phyloP scores from a whole-genome alignment of 2,329 filamentous ascomycete genomes.

The Falciphora oryzae region DNA sequence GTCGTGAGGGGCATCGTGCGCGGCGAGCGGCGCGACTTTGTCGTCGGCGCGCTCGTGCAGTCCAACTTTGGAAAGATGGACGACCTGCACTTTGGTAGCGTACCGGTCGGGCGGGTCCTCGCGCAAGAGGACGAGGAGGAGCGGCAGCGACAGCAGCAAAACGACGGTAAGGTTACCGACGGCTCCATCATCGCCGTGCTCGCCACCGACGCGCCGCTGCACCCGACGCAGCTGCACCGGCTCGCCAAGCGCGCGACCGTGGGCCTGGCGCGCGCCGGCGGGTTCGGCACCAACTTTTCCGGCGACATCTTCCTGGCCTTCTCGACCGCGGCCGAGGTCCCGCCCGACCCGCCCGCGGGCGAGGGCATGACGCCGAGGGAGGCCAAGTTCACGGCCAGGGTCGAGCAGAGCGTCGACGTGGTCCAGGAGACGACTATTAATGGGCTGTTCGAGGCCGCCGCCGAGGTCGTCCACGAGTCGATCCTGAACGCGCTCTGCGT shows the following conservation, averaged over 20 bases:
- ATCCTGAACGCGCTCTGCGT: constrained; percentile 60
- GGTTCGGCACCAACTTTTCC: constrained; percentile 55
- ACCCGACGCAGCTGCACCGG: constrained; percentile 30
- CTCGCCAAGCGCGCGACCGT: constrained; percentile 40
- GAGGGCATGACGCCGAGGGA: constrained; percentile 7
- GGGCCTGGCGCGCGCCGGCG: constrained; percentile 54
- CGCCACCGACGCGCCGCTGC: constrained; percentile 38
- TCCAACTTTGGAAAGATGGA: constrained; percentile 57
- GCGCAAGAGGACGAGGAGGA: constrained; percentile 32
- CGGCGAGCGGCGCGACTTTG: constrained; percentile 38
- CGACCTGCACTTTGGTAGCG: constrained; percentile 53
- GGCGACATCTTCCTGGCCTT: constrained; percentile 65
- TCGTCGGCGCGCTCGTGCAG: constrained; percentile 57
- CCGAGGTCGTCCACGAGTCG: constrained; percentile 59
- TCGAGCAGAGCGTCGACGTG: background rate
- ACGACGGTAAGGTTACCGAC: constrained; percentile 44
- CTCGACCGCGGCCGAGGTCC: constrained; percentile 47
- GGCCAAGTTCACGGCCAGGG: background rate
- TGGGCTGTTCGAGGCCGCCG: constrained; percentile 53
- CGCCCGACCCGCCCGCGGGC: constrained; percentile 33
- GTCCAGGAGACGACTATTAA: constrained; percentile 56
- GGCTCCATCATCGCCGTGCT: constrained; percentile 57
- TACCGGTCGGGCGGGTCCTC: constrained; percentile 55
- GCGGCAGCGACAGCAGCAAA: constrained; percentile 16
- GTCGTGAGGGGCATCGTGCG: constrained; percentile 35